These are phyloP conservation scores for Dendrobium huoshanense DNA, from an alignment of 106 monocot species.

Conservation along the genomic window DNA sequence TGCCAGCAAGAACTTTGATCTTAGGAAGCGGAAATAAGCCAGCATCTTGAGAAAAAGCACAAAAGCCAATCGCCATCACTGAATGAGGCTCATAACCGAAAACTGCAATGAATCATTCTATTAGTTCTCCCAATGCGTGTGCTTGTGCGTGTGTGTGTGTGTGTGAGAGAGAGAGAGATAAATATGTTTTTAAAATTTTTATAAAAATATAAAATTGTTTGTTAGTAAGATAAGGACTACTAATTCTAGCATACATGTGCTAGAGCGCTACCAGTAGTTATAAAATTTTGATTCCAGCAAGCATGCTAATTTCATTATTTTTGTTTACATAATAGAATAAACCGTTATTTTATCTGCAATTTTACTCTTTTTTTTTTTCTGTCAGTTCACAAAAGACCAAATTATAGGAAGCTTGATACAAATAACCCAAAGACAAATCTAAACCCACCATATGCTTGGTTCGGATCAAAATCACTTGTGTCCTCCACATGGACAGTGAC, in stretches of 20 bases:
- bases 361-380: too few species aligned
- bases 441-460: constrained; percentile 57
- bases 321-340: too few species aligned
- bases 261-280: too few species aligned
- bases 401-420: neutral
- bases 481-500: constrained; percentile 70
- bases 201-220: too few species aligned
- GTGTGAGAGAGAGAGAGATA: too few species aligned
- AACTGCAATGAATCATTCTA: constrained; percentile 1
- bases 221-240: too few species aligned
- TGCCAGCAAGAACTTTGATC: constrained; percentile 46
- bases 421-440: neutral
- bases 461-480: constrained; percentile 54
- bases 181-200: too few species aligned
- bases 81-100: constrained; percentile 12
- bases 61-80: constrained; percentile 32
- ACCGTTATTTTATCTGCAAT: neutral
- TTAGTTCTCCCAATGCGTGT: neutral
- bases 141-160: too few species aligned
- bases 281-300: too few species aligned
- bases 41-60: constrained; percentile 21
- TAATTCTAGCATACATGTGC: too few species aligned
- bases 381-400: neutral
- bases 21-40: constrained; percentile 46
- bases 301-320: too few species aligned